Evolutionary conservation across 257 asterid genomes (phyloP), one percentile per base, ranked within the genome.

Genomic region (Hygrophila difformis): DNA sequence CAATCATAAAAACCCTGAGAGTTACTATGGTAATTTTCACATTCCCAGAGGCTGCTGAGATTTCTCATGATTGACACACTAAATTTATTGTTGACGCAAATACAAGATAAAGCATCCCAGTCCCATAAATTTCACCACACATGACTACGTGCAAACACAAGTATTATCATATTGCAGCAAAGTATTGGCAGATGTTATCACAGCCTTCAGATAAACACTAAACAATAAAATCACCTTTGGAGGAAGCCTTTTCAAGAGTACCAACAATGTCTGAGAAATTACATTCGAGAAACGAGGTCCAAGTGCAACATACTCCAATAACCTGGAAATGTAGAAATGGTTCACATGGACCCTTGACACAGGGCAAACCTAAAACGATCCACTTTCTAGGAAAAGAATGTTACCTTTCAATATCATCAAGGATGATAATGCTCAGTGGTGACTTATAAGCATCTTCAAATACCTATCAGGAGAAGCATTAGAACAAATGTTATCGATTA

Each of bases 371-470:
- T 24, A 24, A 3, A 3, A 5, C 31, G 31, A 26, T 26, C 8
- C 31, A 26, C 50, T 51, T 66, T 44, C 29, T 51, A 51, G 42
- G 51, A 45, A 51, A 40, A 28, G 41, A 11, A 11, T n/a, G 29
- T 59, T 65, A 91, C 98, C 98, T 79, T 78, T 91, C 98, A 57
- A 91, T 86, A 65, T 84, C 94, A 61, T 91, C 98, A 50, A 91
- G 94, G 73, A 86, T 47, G 65, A 91, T 69, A 55, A 80, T 57
- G 68, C 98, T 91, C 41, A 91, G 78, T 8, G 98, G 98, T 6
- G 98, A 91, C 69, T 61, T 74, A 45, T 91, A 91, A 44, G 98
- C 98, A 82, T 91, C 96, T 77, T 91, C 98, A 56, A 91, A 85
- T 40, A 91, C 95, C 98, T 91, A 57, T 14, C 31, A 65, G 40